These are phyloP conservation scores for Aspergillus baeticus DNA, from an alignment of 495 filamentous ascomycete species.

Conservation along the genomic window DNA sequence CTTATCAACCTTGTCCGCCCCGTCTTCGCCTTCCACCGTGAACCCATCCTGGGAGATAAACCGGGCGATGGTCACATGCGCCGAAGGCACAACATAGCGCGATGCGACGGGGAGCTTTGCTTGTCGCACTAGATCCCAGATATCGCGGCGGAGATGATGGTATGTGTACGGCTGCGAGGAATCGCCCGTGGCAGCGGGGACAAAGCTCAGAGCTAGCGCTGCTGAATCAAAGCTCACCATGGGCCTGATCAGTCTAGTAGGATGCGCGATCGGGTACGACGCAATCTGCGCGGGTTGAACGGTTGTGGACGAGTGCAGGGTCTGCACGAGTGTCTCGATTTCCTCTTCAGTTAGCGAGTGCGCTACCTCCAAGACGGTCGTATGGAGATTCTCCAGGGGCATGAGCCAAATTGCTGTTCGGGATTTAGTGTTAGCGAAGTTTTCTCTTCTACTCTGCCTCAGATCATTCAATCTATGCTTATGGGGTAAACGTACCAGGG, in stretches of 20 bases:
- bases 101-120: constrained; percentile 64
- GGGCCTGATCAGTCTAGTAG: constrained; percentile 74
- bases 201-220: constrained; percentile 80
- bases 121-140: constrained; percentile 57
- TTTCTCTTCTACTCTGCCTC: too few relatives aligned
- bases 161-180: constrained; percentile 69
- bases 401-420: constrained; percentile 67
- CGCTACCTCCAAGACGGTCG: constrained; percentile 80
- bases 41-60: constrained; percentile 62
- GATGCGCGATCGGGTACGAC: constrained; percentile 38
- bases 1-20: constrained; percentile 22
- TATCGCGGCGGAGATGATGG: constrained; percentile 82
- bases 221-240: constrained; percentile 78
- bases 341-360: constrained; percentile 63
- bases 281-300: constrained; percentile 27
- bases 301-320: constrained; percentile 41
- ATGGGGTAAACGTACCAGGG: constrained; percentile 53
- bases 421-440: background rate
- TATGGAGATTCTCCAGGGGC: constrained; percentile 71
- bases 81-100: constrained; percentile 80
- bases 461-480: too few relatives aligned
- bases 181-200: constrained; percentile 54
- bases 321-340: constrained; percentile 56
- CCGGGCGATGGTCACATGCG: constrained; percentile 82
- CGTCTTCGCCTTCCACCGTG: constrained; percentile 16